These are phyloP conservation scores for Eucalyptus victrix DNA, from an alignment of 345 rosid species.

Conservation along the genomic window DNA sequence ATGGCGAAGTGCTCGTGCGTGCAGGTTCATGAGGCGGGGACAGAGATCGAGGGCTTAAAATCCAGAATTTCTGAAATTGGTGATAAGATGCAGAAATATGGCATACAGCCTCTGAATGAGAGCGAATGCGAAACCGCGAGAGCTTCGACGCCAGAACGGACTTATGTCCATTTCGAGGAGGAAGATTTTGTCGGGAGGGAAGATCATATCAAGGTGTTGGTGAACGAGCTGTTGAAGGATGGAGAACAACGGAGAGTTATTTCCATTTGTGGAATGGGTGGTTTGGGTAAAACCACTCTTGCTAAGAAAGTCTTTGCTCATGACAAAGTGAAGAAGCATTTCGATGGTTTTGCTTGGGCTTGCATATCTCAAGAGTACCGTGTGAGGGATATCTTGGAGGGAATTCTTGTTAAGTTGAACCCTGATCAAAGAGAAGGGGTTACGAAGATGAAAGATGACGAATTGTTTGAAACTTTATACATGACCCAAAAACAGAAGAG, in stretches of 20 bases:
- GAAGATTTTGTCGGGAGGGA: too few relatives aligned
- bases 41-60: accelerated
- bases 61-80: accelerated
- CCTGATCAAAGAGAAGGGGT: accelerated
- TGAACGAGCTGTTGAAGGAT: too few relatives aligned
- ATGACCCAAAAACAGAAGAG: accelerated
- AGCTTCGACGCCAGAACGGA: accelerated
- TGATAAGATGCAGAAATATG: accelerated
- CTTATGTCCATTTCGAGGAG: too few relatives aligned
- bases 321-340: accelerated
- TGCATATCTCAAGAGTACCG: accelerated
- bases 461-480: too few relatives aligned
- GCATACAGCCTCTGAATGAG: accelerated
- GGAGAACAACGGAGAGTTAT: accelerated
- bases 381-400: accelerated
- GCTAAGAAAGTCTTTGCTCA: accelerated
- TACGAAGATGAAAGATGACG: accelerated
- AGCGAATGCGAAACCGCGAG: accelerated
- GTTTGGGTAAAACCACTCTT: accelerated
- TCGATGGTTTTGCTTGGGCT: too few relatives aligned
- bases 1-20: too few relatives aligned
- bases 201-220: accelerated
- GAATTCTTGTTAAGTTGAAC: too few relatives aligned
- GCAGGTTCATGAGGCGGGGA: accelerated
- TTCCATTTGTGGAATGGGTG: too few relatives aligned